Conservation (phyloP, 257 asterid species). For the Solanum sitiens region DNA sequence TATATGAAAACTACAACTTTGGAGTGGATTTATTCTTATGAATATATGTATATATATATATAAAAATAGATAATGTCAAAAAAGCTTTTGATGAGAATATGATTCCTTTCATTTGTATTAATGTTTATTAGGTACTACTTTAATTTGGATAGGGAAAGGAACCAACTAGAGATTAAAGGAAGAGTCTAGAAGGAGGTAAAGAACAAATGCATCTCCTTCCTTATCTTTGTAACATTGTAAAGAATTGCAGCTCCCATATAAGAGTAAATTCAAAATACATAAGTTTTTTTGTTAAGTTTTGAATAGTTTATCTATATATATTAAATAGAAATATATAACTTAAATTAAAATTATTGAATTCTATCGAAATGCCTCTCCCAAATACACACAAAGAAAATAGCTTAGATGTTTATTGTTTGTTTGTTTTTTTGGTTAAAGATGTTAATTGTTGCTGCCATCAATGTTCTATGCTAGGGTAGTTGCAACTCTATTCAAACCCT, state of each 20-base stretch:
- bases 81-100: not conserved
- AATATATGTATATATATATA: not conserved
- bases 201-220: not conserved
- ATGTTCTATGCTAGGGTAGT: not conserved
- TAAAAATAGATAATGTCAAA: not conserved
- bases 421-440: not conserved
- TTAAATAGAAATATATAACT: not conserved
- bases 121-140: not conserved
- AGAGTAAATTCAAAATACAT: not conserved
- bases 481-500: not conserved
- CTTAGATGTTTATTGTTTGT: too few species aligned
- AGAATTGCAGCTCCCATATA: not conserved
- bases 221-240: not conserved
- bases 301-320: not conserved
- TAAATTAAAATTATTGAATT: not conserved
- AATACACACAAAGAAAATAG: too few species aligned
- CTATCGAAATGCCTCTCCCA: not conserved
- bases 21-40: not conserved
- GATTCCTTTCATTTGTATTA: not conserved
- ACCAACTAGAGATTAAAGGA: not conserved
- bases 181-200: not conserved
- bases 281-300: too few species aligned
- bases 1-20: not conserved
- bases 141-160: not conserved
- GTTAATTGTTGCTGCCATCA: not conserved